Evolutionary conservation across 306 rosid genomes (phyloP).

Genomic region (Pyrus bretschneideri): DNA sequence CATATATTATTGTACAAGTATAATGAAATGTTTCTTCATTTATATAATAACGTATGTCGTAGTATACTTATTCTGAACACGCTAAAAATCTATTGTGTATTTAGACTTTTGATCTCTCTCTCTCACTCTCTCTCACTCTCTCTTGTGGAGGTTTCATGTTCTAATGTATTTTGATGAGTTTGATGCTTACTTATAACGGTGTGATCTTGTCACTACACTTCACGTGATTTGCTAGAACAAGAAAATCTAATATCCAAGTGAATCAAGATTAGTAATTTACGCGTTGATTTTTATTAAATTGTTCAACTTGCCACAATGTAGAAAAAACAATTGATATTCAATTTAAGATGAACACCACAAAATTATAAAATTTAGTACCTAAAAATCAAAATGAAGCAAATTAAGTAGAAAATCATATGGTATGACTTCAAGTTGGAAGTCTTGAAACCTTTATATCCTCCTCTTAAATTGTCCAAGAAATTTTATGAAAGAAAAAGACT

Average conservation of each 20-base stretch:
- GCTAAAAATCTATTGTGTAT: neutral
- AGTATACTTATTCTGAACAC: no score
- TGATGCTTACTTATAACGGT: no score
- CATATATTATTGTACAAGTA: no score
- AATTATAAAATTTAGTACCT: neutral
- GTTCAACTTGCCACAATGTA: no score
- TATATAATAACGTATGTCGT: no score
- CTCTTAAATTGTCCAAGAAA: neutral
- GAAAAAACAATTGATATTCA: neutral
- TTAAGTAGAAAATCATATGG: neutral
- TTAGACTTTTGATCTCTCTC: constrained; percentile 10
- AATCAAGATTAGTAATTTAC: neutral
- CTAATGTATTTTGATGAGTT: no score
- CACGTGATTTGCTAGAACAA: neutral
- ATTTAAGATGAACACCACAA: no score
- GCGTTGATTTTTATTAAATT: neutral
- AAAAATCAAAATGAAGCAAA: neutral
- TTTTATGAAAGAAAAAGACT: neutral
- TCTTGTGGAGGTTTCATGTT: no score
- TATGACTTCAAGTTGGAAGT: neutral
- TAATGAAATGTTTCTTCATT: no score
- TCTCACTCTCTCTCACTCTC: neutral
- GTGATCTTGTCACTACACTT: neutral
- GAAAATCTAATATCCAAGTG: neutral
- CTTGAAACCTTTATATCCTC: neutral